Evolutionary conservation across 2,329 filamentous ascomycete genomes (phyloP), one percentile per base, ranked within the genome.

Genomic region (Alternaria hordeiaustralica): DNA sequence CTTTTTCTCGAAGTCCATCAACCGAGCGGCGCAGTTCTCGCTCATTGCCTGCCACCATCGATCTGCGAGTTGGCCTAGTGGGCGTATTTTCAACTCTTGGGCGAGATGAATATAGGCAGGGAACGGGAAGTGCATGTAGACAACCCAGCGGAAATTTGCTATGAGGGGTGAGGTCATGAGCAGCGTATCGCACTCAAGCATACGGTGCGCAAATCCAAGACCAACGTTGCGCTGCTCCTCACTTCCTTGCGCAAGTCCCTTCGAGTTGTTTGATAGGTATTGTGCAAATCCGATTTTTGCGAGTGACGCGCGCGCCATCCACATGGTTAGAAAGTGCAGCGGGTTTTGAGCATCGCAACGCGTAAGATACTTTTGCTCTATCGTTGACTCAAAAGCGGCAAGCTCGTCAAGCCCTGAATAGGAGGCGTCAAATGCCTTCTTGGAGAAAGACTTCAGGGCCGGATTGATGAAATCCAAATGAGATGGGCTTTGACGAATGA

Each of bases 231-330:
- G 74, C 23, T 79, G 63, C 8, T 58, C 50, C 0, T 73, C 68
- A 0, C 72, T 68, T 45, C 69, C 71, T 5, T 66, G 59, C 3
- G 60, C 47, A 25, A 57, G 47, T 2, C 64, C 60, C 4, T 45
- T 47, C 1, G 69, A 65, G 84, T 60, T 85, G 77, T 53, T 8
- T 28, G 55, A 3, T 69, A 67, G 84, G 59, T 85, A 78, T 51
- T 87, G 83, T 54, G 88, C 60, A 0, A 90, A 81, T 2, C 80
- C 82, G 49, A 64, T 75, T 69, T 84, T 87, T 0, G 87, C 83
- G 4, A 90, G 60, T 6, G 81, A 77, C 0, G 68, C 75, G 11
- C 86, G 79, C 10, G 79, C 73, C 53, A 70, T 78, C 83, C 83
- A 86, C 12, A 84, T 77, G 0, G 84, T 83, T 75, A 86, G 82